A percentile compares a stretch with the other conserved stretches of the same genome.
These are phyloP conservation scores for Metschnikowia kofuensis DNA, from an alignment of 805 yeast genomes.

Conservation along the genomic window DNA sequence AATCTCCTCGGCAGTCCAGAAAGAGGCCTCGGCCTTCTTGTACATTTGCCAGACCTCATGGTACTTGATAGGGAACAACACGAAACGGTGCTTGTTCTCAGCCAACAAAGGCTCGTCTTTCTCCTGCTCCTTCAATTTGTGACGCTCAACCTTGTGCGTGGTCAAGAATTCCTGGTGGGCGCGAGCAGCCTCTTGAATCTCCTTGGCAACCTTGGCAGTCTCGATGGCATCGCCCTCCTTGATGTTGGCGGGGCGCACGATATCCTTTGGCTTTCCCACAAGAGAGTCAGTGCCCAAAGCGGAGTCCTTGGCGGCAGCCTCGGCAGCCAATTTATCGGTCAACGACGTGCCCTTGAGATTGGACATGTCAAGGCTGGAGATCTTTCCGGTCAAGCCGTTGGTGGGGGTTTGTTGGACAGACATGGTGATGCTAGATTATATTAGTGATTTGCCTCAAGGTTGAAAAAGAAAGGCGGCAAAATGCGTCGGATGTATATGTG, in stretches of 20 bases:
- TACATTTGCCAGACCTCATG: constrained; percentile 99
- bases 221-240: constrained; percentile 21
- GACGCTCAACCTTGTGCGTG: constrained; percentile 69
- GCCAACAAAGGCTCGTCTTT: constrained; percentile 82
- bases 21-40: constrained; percentile 98
- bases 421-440: constrained; percentile 6
- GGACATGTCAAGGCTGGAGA: constrained; percentile 38
- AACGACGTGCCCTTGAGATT: constrained; percentile 32
- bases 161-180: constrained; percentile 55
- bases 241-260: constrained; percentile 18
- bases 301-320: constrained; percentile 19
- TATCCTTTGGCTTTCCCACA: constrained; percentile 20
- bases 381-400: constrained; percentile 44
- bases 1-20: constrained; percentile 99
- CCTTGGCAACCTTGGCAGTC: constrained; percentile 22
- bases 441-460: too few relatives aligned
- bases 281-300: constrained; percentile 17
- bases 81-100: constrained; percentile 87
- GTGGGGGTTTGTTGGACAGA: constrained; percentile 45
- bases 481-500: too few relatives aligned
- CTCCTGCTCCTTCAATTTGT: constrained; percentile 68
- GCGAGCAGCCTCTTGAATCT: constrained; percentile 26
- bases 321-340: constrained; percentile 44
- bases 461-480: too few relatives aligned
- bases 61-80: constrained; percentile 92